Conservation (phyloP, 1,139 yeast species). For the Geotrichum europaeum region DNA sequence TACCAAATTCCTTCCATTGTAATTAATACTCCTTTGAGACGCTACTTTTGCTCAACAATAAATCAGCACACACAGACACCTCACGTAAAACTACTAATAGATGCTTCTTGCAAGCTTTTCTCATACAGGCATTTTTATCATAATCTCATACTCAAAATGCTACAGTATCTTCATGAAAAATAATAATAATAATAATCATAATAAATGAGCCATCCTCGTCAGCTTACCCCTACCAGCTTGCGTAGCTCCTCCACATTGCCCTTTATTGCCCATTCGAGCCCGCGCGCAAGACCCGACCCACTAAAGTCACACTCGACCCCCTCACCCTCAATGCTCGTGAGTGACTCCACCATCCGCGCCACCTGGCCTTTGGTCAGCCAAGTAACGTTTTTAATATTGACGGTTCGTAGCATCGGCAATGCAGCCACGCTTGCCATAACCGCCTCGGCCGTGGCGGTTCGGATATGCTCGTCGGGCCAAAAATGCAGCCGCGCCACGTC, state of each 20-base stretch:
- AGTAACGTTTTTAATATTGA: constrained; percentile 24
- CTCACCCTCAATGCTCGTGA: constrained; percentile 2
- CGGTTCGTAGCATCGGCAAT: constrained; percentile 19
- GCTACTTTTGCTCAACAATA: too few relatives aligned
- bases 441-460: constrained; percentile 21
- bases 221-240: neutral
- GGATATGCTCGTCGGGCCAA: constrained; percentile 28
- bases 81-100: too few relatives aligned
- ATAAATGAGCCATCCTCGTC: neutral
- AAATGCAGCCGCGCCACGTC: constrained; percentile 28
- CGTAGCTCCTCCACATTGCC: constrained; percentile 9
- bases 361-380: constrained; percentile 26
- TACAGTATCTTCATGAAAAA: too few relatives aligned
- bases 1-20: too few relatives aligned
- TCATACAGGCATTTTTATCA: too few relatives aligned
- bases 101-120: too few relatives aligned
- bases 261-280: constrained; percentile 22
- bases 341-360: constrained; percentile 10
- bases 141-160: too few relatives aligned
- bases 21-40: too few relatives aligned
- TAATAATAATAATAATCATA: neutral
- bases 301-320: constrained; percentile 16
- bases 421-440: constrained; percentile 22
- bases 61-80: too few relatives aligned
- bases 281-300: constrained; percentile 23